Evolutionary conservation across 2,329 filamentous ascomycete genomes (phyloP), one percentile per base, ranked within the genome.

Genomic region (Sclerotiophoma versabilis): DNA sequence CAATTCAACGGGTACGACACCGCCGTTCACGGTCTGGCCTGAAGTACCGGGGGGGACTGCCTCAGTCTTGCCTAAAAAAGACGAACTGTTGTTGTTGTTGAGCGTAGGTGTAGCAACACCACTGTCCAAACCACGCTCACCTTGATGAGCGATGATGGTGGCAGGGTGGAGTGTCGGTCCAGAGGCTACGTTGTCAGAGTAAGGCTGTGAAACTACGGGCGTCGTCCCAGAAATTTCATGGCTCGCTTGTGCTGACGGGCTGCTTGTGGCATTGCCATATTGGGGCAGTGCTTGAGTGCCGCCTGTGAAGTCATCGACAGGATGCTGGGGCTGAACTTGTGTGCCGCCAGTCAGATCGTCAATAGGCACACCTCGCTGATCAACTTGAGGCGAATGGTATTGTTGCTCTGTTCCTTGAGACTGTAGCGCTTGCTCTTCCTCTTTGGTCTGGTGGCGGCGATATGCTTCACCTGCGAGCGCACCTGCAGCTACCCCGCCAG

Each of bases 401-500:
- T 56, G 55, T 29, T 62, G 57, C n/a, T 46, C 44, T 46, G 55
- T 53, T 19, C 14, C 29, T 20, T 33, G 46, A 27, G 22, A 59
- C 14, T 69, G 65, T 8, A 63, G 64, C 11, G 51, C 57, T 37
- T 68, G 64, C 22, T 69, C 63, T 12, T 63, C 64, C 30, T 70
- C 57, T 45, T 71, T 61, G 49, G 62, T 46, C 39, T 74, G 67
- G n/a, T 70, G 65, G n/a, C 58, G 65, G 11, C 58, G 66, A 38
- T 74, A 71, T 9, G 66, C 70, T 54, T 70, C 73, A 6, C 61
- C 67, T 7, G 76, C 77, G 15, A 74, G 60, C 25, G 76, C 78
- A 36, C 78, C 78, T 26, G 76, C 73, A 11, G 70, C 71, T 26
- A 64, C 75, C 27, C 77, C 77, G 9, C 75, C 79, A 17, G 77